Evolutionary conservation across 2,329 filamentous ascomycete species (phyloP), one percentile per base, ranked within the genome.

Genomic region (Apiospora koreana): DNA sequence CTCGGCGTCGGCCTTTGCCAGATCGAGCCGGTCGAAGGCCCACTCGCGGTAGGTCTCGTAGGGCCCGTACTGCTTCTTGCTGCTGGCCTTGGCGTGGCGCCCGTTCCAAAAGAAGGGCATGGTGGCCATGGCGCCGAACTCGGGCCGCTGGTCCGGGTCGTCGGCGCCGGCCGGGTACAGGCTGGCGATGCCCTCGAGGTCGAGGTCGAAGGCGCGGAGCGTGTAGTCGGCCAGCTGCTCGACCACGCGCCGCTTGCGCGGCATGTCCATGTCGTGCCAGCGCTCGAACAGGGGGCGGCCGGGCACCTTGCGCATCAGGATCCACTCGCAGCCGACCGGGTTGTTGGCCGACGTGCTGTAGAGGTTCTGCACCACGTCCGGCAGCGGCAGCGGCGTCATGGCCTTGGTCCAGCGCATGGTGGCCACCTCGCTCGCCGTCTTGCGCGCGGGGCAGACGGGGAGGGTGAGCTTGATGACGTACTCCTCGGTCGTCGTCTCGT

Each of bases 391-490:
- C 6, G 43, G 70, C 2, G 77, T 79, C 65, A 76, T 73, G 7
- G 68, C 38, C 2, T 65, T 1, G 2, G 77, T 70, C 75, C 76
- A 79, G 1, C 62, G 65, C n/a, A 79, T 68, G 0, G 79, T 79
- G 2, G 77, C 77, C 69, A 82, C 72, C 77, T 77, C 76, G 64
- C 72, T 77, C 69, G 75, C 75, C n/a, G 72, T 79, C 74, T 77
- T 78, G 64, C 25, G 38, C n/a, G 25, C 69, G 5, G 74, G 76
- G 28, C 72, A 76, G 43, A 77, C 72, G 12, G 76, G 79, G 8
- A 78, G 71, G 58, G 69, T 73, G 7, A 79, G 50, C 16, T 77
- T 76, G 71, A 79, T 72, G 35, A 78, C 67, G 83, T 76, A 86
- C 80, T 54, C 54, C 9, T 71, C 68, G 25, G n/a, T n/a, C n/a